These are phyloP conservation scores for Aspergillus terreus DNA, from an alignment of 2,329 filamentous ascomycete genomes.

Conservation along the genomic window DNA sequence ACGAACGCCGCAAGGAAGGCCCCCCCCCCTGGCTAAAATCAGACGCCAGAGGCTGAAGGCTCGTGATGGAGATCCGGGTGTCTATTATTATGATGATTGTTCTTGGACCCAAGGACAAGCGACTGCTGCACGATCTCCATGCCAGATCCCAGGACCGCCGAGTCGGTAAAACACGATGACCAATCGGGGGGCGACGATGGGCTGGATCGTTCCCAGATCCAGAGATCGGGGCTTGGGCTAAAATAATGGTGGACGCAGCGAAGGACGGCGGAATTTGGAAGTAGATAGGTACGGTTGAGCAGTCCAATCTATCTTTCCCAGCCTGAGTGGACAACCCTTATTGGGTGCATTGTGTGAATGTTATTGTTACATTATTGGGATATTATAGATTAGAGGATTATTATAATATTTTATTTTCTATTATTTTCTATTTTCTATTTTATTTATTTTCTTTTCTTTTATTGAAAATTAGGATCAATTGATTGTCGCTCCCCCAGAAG, in stretches of 20 bases:
- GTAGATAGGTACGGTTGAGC: background rate
- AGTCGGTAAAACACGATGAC: conserved; percentile 2
- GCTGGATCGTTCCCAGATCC: background rate
- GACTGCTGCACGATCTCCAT: conserved; percentile 1
- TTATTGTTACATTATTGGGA: background rate
- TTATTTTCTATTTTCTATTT: background rate
- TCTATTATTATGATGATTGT: background rate
- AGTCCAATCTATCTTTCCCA: background rate
- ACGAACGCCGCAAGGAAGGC: background rate
- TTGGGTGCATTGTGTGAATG: background rate
- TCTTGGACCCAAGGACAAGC: background rate
- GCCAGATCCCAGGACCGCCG: conserved; percentile 2
- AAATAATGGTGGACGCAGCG: background rate
- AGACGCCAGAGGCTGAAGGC: background rate
- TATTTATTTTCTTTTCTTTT: background rate
- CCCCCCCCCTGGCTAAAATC: no score
- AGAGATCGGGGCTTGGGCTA: background rate
- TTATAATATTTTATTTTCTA: no score
- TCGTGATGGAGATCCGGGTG: background rate
- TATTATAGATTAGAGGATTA: background rate
- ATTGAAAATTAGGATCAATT: no score
- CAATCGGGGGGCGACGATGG: conserved; percentile 4
- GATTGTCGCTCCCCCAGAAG: no score
- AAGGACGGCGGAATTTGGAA: background rate
- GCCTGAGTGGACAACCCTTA: background rate